These are phyloP conservation scores for Dioszegia aurantiaca DNA, from an alignment of 768 basidiomycete genomes.

Conservation along the genomic window DNA sequence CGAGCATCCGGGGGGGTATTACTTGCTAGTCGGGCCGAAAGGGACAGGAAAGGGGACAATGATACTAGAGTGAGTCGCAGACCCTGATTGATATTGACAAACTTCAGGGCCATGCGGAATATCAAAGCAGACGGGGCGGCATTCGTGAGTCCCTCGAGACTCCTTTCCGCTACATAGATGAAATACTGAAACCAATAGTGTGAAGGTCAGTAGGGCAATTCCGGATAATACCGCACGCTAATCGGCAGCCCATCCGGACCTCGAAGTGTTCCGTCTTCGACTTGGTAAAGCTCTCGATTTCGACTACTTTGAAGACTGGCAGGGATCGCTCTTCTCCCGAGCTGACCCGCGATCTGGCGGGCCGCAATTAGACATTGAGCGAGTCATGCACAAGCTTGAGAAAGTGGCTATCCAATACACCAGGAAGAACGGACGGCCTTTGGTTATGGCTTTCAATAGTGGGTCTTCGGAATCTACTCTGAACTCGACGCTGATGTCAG, in stretches of 20 bases:
- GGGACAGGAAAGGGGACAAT: slow-evolving; percentile 80
- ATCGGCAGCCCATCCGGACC: slow-evolving; percentile 67
- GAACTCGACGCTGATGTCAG: slow-evolving; percentile 25
- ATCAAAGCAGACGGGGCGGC: slow-evolving; percentile 64
- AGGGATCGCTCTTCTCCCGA: slow-evolving; percentile 67
- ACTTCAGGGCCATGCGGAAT: slow-evolving; percentile 61
- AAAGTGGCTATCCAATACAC: slow-evolving; percentile 74
- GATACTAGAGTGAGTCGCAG: slow-evolving; percentile 62
- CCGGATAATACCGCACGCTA: neutral
- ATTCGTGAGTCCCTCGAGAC: slow-evolving; percentile 24
- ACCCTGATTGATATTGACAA: neutral
- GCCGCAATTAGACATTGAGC: slow-evolving; percentile 74
- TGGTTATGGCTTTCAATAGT: slow-evolving; percentile 80
- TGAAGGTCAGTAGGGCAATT: slow-evolving; percentile 58
- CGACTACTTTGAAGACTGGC: slow-evolving; percentile 71
- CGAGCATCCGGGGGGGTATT: slow-evolving; percentile 68
- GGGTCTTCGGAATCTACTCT: slow-evolving; percentile 37
- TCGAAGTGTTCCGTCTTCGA: slow-evolving; percentile 76
- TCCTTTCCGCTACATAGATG: slow-evolving; percentile 29
- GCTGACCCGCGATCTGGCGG: slow-evolving; percentile 82
- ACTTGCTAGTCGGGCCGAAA: slow-evolving; percentile 74
- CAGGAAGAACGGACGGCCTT: slow-evolving; percentile 61
- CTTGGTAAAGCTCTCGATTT: slow-evolving; percentile 82
- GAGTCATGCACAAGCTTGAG: slow-evolving; percentile 75
- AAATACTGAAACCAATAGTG: slow-evolving; percentile 3